Base-by-base conservation (phyloP, 495 filamentous ascomycete species). In the Penicillium fimorum region DNA sequence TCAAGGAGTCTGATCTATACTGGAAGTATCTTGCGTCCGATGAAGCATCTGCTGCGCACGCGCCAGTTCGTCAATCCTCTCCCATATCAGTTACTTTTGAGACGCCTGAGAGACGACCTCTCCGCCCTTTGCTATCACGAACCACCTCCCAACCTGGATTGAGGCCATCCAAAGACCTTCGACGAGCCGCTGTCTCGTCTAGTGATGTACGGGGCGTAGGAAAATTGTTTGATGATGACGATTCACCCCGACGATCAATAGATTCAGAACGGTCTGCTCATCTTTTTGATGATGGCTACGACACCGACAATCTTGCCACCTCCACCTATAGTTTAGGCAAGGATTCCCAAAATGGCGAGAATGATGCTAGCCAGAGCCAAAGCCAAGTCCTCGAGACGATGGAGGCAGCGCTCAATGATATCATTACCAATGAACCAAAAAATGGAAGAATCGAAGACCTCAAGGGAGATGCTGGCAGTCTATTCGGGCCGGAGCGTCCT, bases 11-110 rank as follows among this genome's bases (percentile, higher is more conserved):
- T 0, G 92, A 97, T 64, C 67, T 97, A 1, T 99, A 90, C 68
- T 97, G 91, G 79, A 97, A 99, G 63, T 96, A 90, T 60, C 77
- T 97, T 5, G 89, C 94, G 10, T 90, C 92, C 1, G 92, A 96
- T 59, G 91, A 97, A 63, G 82, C 37, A 9, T 52, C 83, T 22
- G 82, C 88, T 49, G 73, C 67, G 37, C 69, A 62, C 25, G 57
- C 56, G 38, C 51, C 73, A 44, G 45, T 58, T 38, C 47, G 47
- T 27, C 62, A 52, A 37, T 38, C 69, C 9, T 63, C 65, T 35
- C 65, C 63, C 20, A 55, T 57, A 27, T 57, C 70, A 6, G 62
- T 65, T 37, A 60, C 62, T 15, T 60, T 61, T 40, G 70, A 75
- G 15, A 38, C 63, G 11, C 62, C 60, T 0, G 73, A 74, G 30